phyloP scores from a whole-genome alignment of 768 basidiomycete genomes.

The Podaxis sp. region DNA sequence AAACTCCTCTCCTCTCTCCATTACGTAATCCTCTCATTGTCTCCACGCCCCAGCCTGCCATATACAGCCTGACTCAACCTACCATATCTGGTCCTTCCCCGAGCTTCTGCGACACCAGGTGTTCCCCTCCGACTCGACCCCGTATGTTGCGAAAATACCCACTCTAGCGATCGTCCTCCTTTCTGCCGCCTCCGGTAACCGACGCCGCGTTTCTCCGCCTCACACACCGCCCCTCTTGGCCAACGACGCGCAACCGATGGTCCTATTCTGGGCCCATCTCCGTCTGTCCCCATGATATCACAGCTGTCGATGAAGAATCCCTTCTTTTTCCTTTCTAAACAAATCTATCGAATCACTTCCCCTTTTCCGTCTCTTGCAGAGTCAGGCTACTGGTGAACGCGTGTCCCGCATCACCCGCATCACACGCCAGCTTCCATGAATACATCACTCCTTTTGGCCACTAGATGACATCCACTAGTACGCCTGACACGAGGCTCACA shows the following conservation, averaged over 20 bases:
- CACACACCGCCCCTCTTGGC: neutral
- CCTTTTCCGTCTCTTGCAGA: neutral
- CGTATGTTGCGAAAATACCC: neutral
- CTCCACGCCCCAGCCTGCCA: slow-evolving; percentile 6
- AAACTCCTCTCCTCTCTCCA: slow-evolving; percentile 8
- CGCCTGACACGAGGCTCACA: slow-evolving; percentile 14
- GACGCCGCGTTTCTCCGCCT: neutral
- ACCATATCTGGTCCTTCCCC: neutral
- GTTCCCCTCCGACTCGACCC: neutral
- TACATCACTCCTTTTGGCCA: neutral
- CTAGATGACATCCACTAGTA: neutral
- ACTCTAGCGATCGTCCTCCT: neutral
- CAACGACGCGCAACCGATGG: neutral
- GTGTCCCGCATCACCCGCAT: neutral
- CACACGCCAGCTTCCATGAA: neutral
- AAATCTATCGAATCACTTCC: neutral
- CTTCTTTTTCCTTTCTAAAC: neutral
- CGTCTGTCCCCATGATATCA: neutral
- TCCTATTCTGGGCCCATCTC: neutral
- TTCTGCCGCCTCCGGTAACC: neutral
- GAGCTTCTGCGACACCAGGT: neutral
- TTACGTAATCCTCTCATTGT: slow-evolving; percentile 6
- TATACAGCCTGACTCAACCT: neutral
- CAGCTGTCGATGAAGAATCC: neutral
- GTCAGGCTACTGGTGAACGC: neutral